A percentile compares a stretch with the other conserved stretches of the same genome.
Evolutionary conservation across 768 basidiomycete species (phyloP).

Genomic region (Kwoniella pini): DNA sequence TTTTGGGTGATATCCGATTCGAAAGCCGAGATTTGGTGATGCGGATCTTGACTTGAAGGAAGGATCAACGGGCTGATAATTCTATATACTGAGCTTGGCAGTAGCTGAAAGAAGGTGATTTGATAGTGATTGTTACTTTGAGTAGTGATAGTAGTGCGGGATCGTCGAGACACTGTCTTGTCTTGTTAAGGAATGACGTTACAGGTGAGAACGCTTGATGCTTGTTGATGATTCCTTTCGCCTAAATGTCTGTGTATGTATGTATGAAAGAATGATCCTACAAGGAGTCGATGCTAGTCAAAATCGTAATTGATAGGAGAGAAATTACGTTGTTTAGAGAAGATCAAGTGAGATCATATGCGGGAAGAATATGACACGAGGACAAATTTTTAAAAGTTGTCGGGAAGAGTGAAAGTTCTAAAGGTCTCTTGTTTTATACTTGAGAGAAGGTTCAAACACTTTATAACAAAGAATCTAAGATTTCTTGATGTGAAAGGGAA

Average conservation of each 20-base stretch:
- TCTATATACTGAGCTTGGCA: too few species aligned
- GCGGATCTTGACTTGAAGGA: neutral
- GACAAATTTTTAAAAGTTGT: neutral
- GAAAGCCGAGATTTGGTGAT: conserved; percentile 11
- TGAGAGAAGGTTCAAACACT: neutral
- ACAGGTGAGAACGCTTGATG: neutral
- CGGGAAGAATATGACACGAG: conserved; percentile 1
- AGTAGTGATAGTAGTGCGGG: neutral
- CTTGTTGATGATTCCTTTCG: neutral
- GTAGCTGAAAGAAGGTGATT: neutral
- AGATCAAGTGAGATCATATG: neutral
- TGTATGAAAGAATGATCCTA: neutral
- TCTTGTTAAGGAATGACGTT: neutral
- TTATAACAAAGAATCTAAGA: too few species aligned
- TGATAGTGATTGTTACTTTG: neutral
- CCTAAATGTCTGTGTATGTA: neutral
- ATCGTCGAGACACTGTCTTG: neutral
- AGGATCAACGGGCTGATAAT: neutral
- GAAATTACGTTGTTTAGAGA: conserved; percentile 3
- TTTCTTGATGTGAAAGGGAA: too few species aligned
- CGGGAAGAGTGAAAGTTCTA: neutral
- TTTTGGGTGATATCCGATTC: neutral
- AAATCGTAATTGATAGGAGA: conserved; percentile 11
- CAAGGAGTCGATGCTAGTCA: neutral
- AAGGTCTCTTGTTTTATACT: neutral